These are phyloP conservation scores for Calcarisporium arbuscula DNA, from an alignment of 2,329 filamentous ascomycete species.

Conservation along the genomic window DNA sequence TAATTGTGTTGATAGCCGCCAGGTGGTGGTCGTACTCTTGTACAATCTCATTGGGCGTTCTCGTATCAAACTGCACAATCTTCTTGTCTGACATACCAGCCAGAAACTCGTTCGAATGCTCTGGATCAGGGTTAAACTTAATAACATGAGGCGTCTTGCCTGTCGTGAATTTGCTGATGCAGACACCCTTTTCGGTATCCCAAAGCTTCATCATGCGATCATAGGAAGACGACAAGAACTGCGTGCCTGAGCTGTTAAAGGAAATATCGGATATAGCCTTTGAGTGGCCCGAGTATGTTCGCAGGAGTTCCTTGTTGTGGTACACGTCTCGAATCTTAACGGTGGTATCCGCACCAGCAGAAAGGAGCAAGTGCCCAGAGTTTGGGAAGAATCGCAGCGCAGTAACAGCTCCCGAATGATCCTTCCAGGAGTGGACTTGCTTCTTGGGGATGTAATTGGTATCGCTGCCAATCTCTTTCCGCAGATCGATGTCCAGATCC, in stretches of 20 bases:
- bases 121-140: slow-evolving; percentile 78
- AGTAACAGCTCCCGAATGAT: slow-evolving; percentile 77
- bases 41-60: slow-evolving; percentile 68
- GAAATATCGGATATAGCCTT: slow-evolving; percentile 87
- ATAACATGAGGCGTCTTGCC: slow-evolving; percentile 95
- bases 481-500: slow-evolving; percentile 79
- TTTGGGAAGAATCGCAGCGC: slow-evolving; percentile 83
- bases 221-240: slow-evolving; percentile 87
- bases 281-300: slow-evolving; percentile 84
- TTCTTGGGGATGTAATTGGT: slow-evolving; percentile 97
- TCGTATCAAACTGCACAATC: slow-evolving; percentile 92
- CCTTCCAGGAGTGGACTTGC: slow-evolving; percentile 82
- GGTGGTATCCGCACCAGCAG: slow-evolving; percentile 82
- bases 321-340: slow-evolving; percentile 95
- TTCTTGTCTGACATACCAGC: slow-evolving; percentile 99
- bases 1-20: slow-evolving; percentile 96
- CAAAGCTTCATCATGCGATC: slow-evolving; percentile 96
- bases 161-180: slow-evolving; percentile 80
- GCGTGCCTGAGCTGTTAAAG: slow-evolving; percentile 75
- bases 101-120: slow-evolving; percentile 81
- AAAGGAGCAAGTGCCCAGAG: slow-evolving; percentile 83
- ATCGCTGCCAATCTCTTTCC: slow-evolving; percentile 69
- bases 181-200: slow-evolving; percentile 93
- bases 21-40: slow-evolving; percentile 99
- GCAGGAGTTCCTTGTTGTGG: slow-evolving; percentile 78